Evolutionary conservation across 2,329 filamentous ascomycete species (phyloP), one percentile per base, ranked within the genome.

Genomic region (Phialophora tarda): DNA sequence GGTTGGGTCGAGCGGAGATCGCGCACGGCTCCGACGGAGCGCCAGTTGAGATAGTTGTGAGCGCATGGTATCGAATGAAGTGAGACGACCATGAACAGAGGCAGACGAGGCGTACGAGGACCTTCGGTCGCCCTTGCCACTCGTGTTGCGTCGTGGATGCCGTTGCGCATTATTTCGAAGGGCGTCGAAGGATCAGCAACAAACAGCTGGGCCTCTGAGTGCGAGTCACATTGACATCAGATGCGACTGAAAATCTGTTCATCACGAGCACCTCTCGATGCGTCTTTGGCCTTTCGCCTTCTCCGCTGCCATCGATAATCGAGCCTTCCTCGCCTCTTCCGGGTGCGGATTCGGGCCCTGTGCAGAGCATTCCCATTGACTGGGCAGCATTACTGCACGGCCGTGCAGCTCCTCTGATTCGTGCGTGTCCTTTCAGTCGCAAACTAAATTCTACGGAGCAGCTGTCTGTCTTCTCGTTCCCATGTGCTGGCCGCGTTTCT

Each of bases 1-100:
- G 28, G 48, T 21, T 53, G 41, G 47, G 47, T 47, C 24, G 32
- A 28, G 41, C 30, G 57, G 38, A 44, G 38, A 44, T n/a, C 14
- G 6, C 30, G 57, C 21, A 23, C 48, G 48, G 48, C 21, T 51
- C 48, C 24, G 10, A 28, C 23, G 23, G 48, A 23, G 21, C 21
- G 23, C 10, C 14, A 17, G 48, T 1, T n/a, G 38, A 44, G 38
- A 10, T n/a, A n/a, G 38, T n/a, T 17, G 38, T 44, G 17, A 44
- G 38, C 5, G 38, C 38, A 44, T 44, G 38, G 38, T 21, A 21
- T 44, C 38, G 38, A 44, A 21, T 44, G 14, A 34, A 34, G 32
- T 12, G 38, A 44, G 38, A 44, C 38, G 38, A n/a, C 14, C 14
- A n/a, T n/a, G 38, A n/a, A 14, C 1, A 44, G 38, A 44, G 14